Evolutionary conservation across 345 rosid genomes (phyloP), one percentile per base, ranked within the genome.

Genomic region (Conringia planisiliqua): DNA sequence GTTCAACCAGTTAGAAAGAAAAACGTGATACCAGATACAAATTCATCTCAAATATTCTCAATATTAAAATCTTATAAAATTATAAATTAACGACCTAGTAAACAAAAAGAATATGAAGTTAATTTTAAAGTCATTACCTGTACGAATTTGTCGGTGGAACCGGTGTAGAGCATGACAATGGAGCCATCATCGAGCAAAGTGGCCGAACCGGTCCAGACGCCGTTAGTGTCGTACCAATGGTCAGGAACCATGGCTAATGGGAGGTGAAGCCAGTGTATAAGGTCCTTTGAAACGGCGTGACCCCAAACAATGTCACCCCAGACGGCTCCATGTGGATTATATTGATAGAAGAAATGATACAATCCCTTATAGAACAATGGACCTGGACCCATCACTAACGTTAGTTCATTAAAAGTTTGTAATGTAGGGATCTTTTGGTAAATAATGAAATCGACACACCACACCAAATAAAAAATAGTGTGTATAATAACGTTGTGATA

Each of bases 251-350:
- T 87, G 24, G 96, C 98, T n/a, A 89, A 26, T 4, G 97, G 96
- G 40, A 93, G 88, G 82, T 91, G 88, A 62, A 84, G 85, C 98
- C 98, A 93, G 61, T 88, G 90, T 80, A 90, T 84, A 57, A 89
- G 65, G 59, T 93, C 97, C 64, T 69, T 79, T 6, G 98, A 90
- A 10, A 90, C 92, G 3, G 98, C 97, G 68, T 93, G 98, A 22
- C 92, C 98, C 98, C 98, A 93, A 5, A 85, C 96, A 48, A 93
- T 90, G 81, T 87, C 85, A 58, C 97, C 97, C 96, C 97, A 93
- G 4, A 93, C 78, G 6, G 98, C 85, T 3, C 82, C 98, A 57
- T 86, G 70, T 55, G 96, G 97, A 63, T 90, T 90, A 85, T 86
- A 90, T 36, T 93, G 97, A 79, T 93, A 93, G 85, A 93, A 90